A percentile compares a stretch with the other conserved stretches of the same genome.
Conservation (phyloP, 176 grass and related monocot genomes). For the Musa acuminata region DNA sequence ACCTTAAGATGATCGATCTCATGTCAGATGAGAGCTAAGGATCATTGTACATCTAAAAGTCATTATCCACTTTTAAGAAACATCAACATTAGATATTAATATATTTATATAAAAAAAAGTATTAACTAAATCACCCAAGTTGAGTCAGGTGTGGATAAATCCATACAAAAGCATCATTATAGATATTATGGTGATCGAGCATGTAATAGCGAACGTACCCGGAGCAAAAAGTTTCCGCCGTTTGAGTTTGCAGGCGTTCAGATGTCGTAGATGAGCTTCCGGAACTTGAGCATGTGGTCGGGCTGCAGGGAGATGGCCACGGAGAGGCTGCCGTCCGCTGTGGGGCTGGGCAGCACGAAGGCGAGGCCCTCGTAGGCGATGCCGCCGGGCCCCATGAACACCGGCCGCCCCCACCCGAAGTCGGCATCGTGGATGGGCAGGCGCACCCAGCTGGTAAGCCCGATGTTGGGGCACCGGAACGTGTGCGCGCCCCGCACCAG, state of each 20-base stretch:
- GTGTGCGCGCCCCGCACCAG: slow-evolving; percentile 73
- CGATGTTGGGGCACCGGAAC: slow-evolving; percentile 72
- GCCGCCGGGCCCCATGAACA: slow-evolving; percentile 86
- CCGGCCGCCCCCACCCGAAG: slow-evolving; percentile 73
- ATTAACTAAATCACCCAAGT: too few relatives aligned
- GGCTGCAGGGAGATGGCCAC: slow-evolving; percentile 71
- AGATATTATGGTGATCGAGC: too few relatives aligned
- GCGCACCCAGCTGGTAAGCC: slow-evolving; percentile 80
- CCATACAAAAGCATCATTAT: too few relatives aligned
- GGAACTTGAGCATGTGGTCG: slow-evolving; percentile 80
- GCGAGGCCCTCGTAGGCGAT: slow-evolving; percentile 74
- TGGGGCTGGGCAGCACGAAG: slow-evolving; percentile 63
- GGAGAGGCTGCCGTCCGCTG: slow-evolving; percentile 49
- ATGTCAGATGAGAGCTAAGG: too few relatives aligned
- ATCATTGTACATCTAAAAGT: too few relatives aligned
- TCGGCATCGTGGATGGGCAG: slow-evolving; percentile 69
- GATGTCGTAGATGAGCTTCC: slow-evolving; percentile 52
- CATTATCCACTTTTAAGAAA: too few relatives aligned
- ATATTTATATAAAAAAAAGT: too few relatives aligned
- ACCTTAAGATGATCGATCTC: too few relatives aligned
- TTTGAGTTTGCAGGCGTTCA: not conserved
- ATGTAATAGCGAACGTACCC: too few relatives aligned
- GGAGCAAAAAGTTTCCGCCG: too few relatives aligned
- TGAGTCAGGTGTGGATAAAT: too few relatives aligned
- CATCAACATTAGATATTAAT: too few relatives aligned